Percentiles rank a stretch among this genome's conserved stretches.
Conservation (phyloP, 805 yeast genomes). For the Yarrowia divulgata region DNA sequence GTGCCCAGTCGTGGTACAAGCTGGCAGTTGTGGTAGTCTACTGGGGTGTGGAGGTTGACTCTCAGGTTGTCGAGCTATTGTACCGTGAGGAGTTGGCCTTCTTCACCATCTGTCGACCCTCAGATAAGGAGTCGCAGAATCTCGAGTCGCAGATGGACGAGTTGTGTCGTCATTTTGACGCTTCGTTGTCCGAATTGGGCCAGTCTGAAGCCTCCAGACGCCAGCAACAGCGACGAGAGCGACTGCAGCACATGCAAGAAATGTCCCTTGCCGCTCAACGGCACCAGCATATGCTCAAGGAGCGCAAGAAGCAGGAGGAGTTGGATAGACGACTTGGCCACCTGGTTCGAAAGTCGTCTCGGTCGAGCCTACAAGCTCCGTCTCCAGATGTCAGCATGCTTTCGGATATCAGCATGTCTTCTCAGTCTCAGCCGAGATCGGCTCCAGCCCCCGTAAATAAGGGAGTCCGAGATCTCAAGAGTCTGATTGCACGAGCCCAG, state of each 20-base stretch:
- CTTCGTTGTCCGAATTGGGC: slow-evolving; percentile 1
- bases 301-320: slow-evolving; percentile 31
- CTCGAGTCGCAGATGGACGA: slow-evolving; percentile 29
- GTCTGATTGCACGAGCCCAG: slow-evolving; percentile 24
- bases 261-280: slow-evolving; percentile 29
- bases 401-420: slow-evolving; percentile 3
- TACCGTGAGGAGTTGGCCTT: slow-evolving; percentile 5
- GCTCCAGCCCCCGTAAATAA: slow-evolving; percentile 18
- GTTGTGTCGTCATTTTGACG: slow-evolving; percentile 11
- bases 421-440: slow-evolving; percentile 18
- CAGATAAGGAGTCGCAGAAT: slow-evolving; percentile 9
- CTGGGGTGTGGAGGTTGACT: slow-evolving; percentile 25
- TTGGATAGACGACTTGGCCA: slow-evolving; percentile 10
- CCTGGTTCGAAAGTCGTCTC: slow-evolving; percentile 9
- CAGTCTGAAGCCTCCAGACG: slow-evolving; percentile 6
- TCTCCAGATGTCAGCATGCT: slow-evolving; percentile 1
- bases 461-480: slow-evolving; percentile 36
- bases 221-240: slow-evolving; percentile 9
- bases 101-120: slow-evolving; percentile 25
- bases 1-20: slow-evolving; percentile 29
- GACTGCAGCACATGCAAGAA: slow-evolving; percentile 20
- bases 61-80: not conserved
- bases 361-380: not conserved
- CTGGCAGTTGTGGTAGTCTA: slow-evolving; percentile 25
- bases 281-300: slow-evolving; percentile 16